Evolutionary conservation across 2,329 filamentous ascomycete genomes (phyloP), one percentile per base, ranked within the genome.

Genomic region (Calonectria crousiana): DNA sequence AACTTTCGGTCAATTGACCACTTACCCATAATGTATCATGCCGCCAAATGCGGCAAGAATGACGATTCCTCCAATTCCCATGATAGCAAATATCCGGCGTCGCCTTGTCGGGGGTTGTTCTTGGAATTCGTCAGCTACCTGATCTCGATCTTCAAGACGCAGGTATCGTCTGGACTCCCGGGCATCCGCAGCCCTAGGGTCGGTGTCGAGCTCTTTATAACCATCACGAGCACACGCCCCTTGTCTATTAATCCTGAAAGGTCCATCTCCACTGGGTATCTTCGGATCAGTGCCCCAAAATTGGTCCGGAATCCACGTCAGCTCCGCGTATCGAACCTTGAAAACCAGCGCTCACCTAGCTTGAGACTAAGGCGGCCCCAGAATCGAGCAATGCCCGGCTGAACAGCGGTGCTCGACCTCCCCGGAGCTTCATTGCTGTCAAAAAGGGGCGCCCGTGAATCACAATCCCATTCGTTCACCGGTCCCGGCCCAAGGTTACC

Each of bases 11-110:
- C n/a, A 11, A 18, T 3, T 18, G 23, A n/a, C 26, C n/a, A 38
- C 67, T 26, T 64, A 73, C 67, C 60, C 38, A 36, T 44, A 41
- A 53, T 51, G 26, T 4, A 52, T 18, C 51, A 69, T 38, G n/a
- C 51, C 30, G 16, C 58, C 51, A 18, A 69, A 13, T 26, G 60
- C 62, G 28, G 44, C 38, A 32, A 73, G n/a, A 18, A 73, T 28
- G 18, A 67, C 20, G 26, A 73, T n/a, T 44, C 34, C 44, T 28
- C 52, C 34, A 23, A 75, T 64, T 14, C 60, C 26, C 51, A 73
- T 56, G n/a, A 47, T 52, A 34, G 67, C 16, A n/a, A 75, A 23
- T 68, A 51, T 70, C 44, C 60, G 60, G 13, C 51, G 56, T 30
- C 67, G 66, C 6, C 14, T 20, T 30, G 18, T 28, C 10, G 18